Conservation (phyloP, 2,329 filamentous ascomycete genomes). For the Ophiostoma australiae region DNA sequence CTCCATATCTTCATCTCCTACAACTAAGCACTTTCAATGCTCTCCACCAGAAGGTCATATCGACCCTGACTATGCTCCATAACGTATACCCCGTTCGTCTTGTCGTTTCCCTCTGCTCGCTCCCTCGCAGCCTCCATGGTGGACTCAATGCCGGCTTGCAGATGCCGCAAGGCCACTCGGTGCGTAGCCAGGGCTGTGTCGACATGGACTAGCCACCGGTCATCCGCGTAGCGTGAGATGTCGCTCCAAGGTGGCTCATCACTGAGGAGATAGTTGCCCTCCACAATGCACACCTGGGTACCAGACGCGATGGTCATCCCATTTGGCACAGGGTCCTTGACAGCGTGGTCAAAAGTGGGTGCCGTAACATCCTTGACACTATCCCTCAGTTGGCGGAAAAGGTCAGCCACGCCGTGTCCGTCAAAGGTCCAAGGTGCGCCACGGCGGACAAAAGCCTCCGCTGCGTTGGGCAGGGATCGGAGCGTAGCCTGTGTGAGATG, state of each 20-base stretch:
- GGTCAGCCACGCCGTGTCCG: conserved; percentile 27
- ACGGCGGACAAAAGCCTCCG: conserved; percentile 33
- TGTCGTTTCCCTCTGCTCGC: conserved; percentile 39
- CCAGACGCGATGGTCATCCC: not conserved
- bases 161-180: conserved; percentile 32
- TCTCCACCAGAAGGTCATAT: conserved; percentile 17
- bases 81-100: conserved; percentile 33
- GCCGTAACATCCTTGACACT: not conserved
- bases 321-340: not conserved
- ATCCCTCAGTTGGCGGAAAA: conserved; percentile 23
- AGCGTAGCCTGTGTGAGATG: not conserved
- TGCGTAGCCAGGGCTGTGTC: not conserved
- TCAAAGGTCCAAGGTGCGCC: conserved; percentile 37
- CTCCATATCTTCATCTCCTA: no score
- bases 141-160: conserved; percentile 39
- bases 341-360: not conserved
- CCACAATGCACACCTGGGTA: not conserved
- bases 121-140: conserved; percentile 35
- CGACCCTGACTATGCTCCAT: not conserved
- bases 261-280: not conserved
- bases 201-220: not conserved
- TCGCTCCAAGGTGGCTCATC: not conserved
- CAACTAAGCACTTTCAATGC: not conserved
- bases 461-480: conserved; percentile 32
- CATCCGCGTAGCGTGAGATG: not conserved